These are phyloP conservation scores for Globisporangium radiosum DNA, from an alignment of 352 stramenopile species.

Conservation along the genomic window DNA sequence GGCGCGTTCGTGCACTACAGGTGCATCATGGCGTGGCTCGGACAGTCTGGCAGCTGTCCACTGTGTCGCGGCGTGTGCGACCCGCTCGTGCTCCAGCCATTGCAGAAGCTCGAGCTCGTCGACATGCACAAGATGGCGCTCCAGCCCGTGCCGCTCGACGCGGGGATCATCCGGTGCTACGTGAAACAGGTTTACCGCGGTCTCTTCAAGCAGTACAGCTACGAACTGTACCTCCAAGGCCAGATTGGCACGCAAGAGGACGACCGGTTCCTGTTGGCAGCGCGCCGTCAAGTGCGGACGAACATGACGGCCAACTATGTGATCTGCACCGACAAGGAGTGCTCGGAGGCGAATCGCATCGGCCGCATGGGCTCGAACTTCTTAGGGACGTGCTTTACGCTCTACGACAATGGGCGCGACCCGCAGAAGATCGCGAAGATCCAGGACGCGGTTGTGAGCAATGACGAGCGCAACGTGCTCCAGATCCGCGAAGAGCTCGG, in stretches of 20 bases:
- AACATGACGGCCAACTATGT: constrained; percentile 88
- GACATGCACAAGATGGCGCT: constrained; percentile 74
- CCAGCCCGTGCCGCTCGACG: constrained; percentile 74
- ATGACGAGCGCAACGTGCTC: constrained; percentile 76
- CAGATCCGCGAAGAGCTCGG: constrained; percentile 84
- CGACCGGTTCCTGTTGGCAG: constrained; percentile 71
- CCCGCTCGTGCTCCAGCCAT: constrained; percentile 71
- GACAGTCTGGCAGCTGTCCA: constrained; percentile 76
- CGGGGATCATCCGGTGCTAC: constrained; percentile 84
- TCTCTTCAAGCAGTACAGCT: constrained; percentile 85
- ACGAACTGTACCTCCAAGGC: constrained; percentile 78
- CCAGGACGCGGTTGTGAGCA: constrained; percentile 63
- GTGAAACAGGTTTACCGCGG: constrained; percentile 84
- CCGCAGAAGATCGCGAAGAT: constrained; percentile 86
- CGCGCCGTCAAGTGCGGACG: constrained; percentile 75
- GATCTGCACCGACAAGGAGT: constrained; percentile 81
- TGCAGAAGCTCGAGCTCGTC: constrained; percentile 76
- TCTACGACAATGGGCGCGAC: constrained; percentile 86
- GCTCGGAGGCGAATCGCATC: constrained; percentile 61
- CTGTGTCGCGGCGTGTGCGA: constrained; percentile 77
- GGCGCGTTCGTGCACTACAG: constrained; percentile 81
- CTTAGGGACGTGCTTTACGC: constrained; percentile 78
- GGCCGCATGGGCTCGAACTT: constrained; percentile 88
- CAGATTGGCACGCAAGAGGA: constrained; percentile 81
- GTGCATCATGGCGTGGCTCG: constrained; percentile 87